phyloP scores from a whole-genome alignment of 306 rosid species.

The Malus fusca region DNA sequence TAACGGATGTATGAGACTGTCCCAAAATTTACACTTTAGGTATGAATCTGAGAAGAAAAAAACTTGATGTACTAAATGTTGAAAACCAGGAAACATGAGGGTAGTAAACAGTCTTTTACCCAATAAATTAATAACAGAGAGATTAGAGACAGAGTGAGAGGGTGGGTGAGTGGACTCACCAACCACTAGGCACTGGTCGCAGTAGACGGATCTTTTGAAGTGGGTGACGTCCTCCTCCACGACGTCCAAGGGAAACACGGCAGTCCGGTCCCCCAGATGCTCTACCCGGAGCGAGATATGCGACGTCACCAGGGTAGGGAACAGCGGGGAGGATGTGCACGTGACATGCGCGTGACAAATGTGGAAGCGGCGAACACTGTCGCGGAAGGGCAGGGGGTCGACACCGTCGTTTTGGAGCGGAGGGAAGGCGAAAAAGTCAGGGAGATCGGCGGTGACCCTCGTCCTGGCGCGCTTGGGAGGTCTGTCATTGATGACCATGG shows the following conservation, averaged over 20 bases:
- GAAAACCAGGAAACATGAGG: too few relatives aligned
- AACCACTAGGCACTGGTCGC: constrained; percentile 34
- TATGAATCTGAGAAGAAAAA: too few relatives aligned
- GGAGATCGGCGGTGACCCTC: constrained; percentile 12
- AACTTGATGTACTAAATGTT: too few relatives aligned
- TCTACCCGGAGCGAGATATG: constrained; percentile 11
- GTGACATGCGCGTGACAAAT: constrained; percentile 19
- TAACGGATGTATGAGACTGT: too few relatives aligned
- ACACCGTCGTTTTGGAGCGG: too few relatives aligned
- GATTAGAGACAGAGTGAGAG: neutral
- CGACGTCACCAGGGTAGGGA: constrained; percentile 13
- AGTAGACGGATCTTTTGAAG: constrained; percentile 25
- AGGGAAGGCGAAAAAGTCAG: neutral
- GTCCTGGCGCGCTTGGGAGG: constrained; percentile 14
- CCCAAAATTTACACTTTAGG: too few relatives aligned
- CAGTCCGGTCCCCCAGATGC: neutral
- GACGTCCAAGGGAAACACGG: constrained; percentile 11
- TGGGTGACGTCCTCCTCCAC: constrained; percentile 36
- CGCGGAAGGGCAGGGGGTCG: constrained; percentile 12
- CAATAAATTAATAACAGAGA: neutral
- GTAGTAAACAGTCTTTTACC: too few relatives aligned
- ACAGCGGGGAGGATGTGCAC: constrained; percentile 14
- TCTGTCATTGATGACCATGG: constrained; percentile 16
- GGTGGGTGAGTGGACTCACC: constrained; percentile 10
- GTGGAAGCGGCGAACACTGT: constrained; percentile 11